phyloP scores from a whole-genome alignment of 768 basidiomycete species.

The Calocybe gangraenosa region DNA sequence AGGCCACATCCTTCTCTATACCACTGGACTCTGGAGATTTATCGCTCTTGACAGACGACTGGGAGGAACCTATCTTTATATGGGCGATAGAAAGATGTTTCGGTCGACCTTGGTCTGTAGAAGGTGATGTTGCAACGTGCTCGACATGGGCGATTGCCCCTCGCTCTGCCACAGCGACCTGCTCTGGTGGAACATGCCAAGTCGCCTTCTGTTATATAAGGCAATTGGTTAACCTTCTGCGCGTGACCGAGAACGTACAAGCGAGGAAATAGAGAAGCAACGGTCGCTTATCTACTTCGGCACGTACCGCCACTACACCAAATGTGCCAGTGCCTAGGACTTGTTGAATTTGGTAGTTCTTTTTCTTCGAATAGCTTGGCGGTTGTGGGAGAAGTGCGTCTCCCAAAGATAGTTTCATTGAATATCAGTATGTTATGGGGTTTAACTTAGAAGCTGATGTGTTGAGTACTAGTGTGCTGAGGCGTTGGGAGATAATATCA shows the following conservation, averaged over 20 bases:
- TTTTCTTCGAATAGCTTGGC: slow-evolving; percentile 84
- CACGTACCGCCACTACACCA: slow-evolving; percentile 77
- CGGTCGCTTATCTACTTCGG: not conserved
- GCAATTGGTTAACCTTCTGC: not conserved
- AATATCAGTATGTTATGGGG: too few relatives aligned
- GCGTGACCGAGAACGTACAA: not conserved
- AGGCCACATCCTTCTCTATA: slow-evolving; percentile 68
- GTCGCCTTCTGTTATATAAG: slow-evolving; percentile 52
- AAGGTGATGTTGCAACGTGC: slow-evolving; percentile 7
- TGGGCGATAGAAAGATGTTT: slow-evolving; percentile 12
- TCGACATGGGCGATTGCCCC: slow-evolving; percentile 45
- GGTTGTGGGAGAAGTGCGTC: slow-evolving; percentile 78
- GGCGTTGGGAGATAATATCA: too few relatives aligned
- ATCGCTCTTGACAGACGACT: slow-evolving; percentile 7
- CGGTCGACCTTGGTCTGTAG: too few relatives aligned
- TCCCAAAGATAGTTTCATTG: not conserved
- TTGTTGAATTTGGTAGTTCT: slow-evolving; percentile 67
- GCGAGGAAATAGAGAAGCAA: slow-evolving; percentile 1
- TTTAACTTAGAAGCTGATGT: too few relatives aligned
- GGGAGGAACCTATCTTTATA: slow-evolving; percentile 17
- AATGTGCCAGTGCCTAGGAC: slow-evolving; percentile 82
- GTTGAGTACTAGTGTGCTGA: too few relatives aligned
- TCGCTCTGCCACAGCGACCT: slow-evolving; percentile 48
- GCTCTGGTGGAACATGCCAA: slow-evolving; percentile 70
- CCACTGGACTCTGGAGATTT: slow-evolving; percentile 20